Evolutionary conservation across 2,329 filamentous ascomycete genomes (phyloP), one percentile per base, ranked within the genome.

Genomic region (Alternaria angustiovoidea): DNA sequence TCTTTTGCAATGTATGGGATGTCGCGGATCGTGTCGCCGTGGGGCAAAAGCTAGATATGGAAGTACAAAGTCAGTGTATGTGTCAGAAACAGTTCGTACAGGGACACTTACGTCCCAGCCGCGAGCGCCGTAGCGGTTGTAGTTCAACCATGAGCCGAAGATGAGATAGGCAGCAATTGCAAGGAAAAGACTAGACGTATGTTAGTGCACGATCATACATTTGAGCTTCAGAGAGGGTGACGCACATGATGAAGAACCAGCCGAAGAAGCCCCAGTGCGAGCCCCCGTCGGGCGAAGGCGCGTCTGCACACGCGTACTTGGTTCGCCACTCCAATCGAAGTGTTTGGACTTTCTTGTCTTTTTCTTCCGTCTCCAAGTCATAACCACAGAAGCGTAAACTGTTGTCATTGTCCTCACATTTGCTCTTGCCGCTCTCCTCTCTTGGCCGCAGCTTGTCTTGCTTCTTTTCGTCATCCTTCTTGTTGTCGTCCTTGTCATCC

Each of bases 101-200:
- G 12, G 12, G 14, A 12, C 11, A 36, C 6, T 36, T 18, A 97
- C 85, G 73, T 98, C 95, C 94, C 94, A 98, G 58, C 95, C 95
- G 44, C 94, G 87, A 53, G 94, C 94, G 48, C 94, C 94, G 79
- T 97, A 97, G 63, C 94, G 91, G 82, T 93, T 97, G 85, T 98
- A 98, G 84, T 98, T 98, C 78, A 98, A 89, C 95, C 95, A 99
- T 20, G 94, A 96, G 66, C 94, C 94, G 75, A 98, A 98, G 78
- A 98, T 97, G 67, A 99, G 89, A 81, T 98, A 99, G 24, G 94
- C 83, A 2, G 95, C 93, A 41, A 89, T 90, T 46, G 87, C 87
- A 64, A 98, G 85, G 86, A 99, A 99, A 61, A 90, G 81, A 69
- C 94, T 97, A 67, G 32, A 18, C 8, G 7, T 7, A 9, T 26